Evolutionary conservation across 805 yeast genomes (phyloP).

Genomic region (Ogataea paraovalis): DNA sequence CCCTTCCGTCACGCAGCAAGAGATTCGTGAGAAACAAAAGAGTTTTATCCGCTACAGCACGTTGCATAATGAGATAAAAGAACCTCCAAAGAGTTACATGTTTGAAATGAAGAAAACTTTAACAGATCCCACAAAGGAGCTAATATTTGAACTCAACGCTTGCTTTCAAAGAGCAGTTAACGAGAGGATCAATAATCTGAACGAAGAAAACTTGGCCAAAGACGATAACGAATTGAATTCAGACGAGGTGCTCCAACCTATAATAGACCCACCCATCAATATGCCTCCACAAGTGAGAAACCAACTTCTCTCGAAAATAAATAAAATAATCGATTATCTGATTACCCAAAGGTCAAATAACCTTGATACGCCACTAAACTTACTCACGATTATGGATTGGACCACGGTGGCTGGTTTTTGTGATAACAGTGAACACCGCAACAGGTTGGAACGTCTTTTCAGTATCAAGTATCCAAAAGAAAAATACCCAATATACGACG

Average conservation of each 20-base stretch:
- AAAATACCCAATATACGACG: conserved; percentile 3
- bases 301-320: conserved; percentile 14
- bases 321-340: conserved; percentile 19
- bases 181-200: conserved; percentile 9
- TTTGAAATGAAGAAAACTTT: conserved; percentile 9
- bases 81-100: conserved; percentile 9
- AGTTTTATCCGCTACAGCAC: not conserved
- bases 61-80: not conserved
- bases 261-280: conserved; percentile 23
- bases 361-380: not conserved
- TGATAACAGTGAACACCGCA: not conserved
- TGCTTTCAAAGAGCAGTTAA: conserved; percentile 15
- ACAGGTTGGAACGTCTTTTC: conserved; percentile 6
- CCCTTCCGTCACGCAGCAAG: not conserved
- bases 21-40: not conserved
- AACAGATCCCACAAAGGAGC: conserved; percentile 13
- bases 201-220: conserved; percentile 5
- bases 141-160: conserved; percentile 20
- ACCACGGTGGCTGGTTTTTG: not conserved
- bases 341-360: conserved; percentile 4
- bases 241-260: conserved; percentile 10
- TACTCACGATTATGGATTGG: not conserved
- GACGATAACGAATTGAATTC: not conserved
- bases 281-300: conserved; percentile 13
- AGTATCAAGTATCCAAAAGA: conserved; percentile 12